Percentiles rank a stretch among this genome's conserved stretches.
Conservation (phyloP, 1,284 basidiomycete genomes). For the Puccinia novopanici region DNA sequence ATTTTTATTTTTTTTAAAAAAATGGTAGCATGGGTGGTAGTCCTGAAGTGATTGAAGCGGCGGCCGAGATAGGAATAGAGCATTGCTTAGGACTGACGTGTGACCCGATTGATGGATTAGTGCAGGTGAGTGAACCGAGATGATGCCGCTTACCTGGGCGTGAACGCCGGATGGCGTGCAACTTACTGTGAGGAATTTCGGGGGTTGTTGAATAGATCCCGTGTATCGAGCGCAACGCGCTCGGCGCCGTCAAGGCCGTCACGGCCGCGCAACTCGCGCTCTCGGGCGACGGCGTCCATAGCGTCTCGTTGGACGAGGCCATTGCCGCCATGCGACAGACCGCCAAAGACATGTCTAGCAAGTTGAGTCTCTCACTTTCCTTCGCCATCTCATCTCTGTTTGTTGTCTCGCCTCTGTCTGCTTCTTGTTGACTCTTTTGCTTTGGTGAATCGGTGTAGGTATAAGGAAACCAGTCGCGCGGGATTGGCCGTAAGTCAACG, state of each 20-base stretch:
- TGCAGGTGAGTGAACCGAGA: constrained; percentile 67
- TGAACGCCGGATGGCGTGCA: constrained; percentile 62
- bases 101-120: constrained; percentile 86
- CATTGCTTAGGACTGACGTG: constrained; percentile 66
- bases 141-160: no score
- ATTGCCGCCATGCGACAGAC: constrained; percentile 94
- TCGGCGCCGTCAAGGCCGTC: constrained; percentile 67
- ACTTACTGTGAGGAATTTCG: constrained; percentile 71
- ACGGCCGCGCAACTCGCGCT: constrained; percentile 80
- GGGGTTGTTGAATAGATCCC: constrained; percentile 58
- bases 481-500: constrained; percentile 70
- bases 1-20: constrained; percentile 61
- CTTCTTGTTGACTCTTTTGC: neutral
- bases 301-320: constrained; percentile 87
- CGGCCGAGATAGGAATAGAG: constrained; percentile 88
- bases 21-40: constrained; percentile 56
- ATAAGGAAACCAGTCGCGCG: constrained; percentile 80
- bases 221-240: constrained; percentile 74
- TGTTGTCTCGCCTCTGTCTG: constrained; percentile 52
- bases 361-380: constrained; percentile 16
- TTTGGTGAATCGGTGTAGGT: constrained; percentile 59
- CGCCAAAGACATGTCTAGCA: constrained; percentile 64
- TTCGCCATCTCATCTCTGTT: constrained; percentile 55
- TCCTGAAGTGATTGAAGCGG: constrained; percentile 65
- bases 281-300: constrained; percentile 81